Percentiles rank a stretch among this genome's conserved stretches.
These are phyloP conservation scores for Haplographium delicatum DNA, from an alignment of 495 filamentous ascomycete genomes.

Conservation along the genomic window DNA sequence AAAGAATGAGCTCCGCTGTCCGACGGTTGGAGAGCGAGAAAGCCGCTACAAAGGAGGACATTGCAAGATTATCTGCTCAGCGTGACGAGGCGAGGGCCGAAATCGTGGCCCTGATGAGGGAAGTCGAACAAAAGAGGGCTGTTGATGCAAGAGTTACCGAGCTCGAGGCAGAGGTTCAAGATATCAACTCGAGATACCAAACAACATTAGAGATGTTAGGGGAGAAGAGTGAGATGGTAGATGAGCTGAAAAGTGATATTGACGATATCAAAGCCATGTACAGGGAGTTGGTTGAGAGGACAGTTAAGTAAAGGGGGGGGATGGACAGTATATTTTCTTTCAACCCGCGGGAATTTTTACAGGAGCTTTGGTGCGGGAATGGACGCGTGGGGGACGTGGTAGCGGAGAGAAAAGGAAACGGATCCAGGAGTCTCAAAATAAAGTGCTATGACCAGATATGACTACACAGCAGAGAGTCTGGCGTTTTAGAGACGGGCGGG, in stretches of 20 bases:
- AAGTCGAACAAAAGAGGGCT: constrained; percentile 64
- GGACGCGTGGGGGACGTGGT: too few relatives aligned
- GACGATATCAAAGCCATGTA: constrained; percentile 93
- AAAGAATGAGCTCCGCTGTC: constrained; percentile 92
- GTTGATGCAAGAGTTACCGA: constrained; percentile 54
- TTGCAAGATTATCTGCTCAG: constrained; percentile 70
- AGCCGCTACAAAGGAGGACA: constrained; percentile 76
- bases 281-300: constrained; percentile 82
- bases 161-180: constrained; percentile 61
- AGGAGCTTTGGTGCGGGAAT: too few relatives aligned
- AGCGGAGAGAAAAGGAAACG: too few relatives aligned
- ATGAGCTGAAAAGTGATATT: constrained; percentile 85
- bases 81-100: constrained; percentile 88
- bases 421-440: too few relatives aligned
- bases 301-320: constrained; percentile 55
- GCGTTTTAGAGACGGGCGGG: background rate
- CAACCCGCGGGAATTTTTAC: too few relatives aligned
- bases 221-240: constrained; percentile 92
- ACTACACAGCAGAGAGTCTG: background rate
- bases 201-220: constrained; percentile 92
- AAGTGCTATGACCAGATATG: too few relatives aligned
- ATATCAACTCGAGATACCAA: constrained; percentile 68
- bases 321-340: too few relatives aligned
- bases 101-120: constrained; percentile 81
- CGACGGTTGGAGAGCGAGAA: constrained; percentile 88